A percentile compares a stretch with the other conserved stretches of the same genome.
These are phyloP conservation scores for Pholiota molesta DNA, from an alignment of 768 basidiomycete species.

Conservation along the genomic window DNA sequence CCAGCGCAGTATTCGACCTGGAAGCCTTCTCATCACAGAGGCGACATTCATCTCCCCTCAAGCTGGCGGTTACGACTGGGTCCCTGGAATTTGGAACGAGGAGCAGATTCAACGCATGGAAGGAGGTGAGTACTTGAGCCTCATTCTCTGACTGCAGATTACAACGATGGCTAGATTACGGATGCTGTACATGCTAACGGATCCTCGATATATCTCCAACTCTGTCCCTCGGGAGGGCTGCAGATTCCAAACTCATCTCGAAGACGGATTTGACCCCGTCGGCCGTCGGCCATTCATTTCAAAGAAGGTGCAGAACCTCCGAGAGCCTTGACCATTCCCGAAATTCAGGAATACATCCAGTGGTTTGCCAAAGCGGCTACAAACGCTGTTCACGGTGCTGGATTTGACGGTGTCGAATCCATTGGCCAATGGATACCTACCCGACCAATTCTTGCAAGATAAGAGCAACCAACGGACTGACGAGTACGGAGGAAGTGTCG, in stretches of 20 bases:
- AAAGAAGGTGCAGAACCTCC: constrained; percentile 29
- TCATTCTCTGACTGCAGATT: background rate
- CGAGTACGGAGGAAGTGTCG: constrained; percentile 68
- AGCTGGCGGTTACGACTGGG: constrained; percentile 39
- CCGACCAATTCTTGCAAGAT: constrained; percentile 67
- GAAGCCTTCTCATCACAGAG: constrained; percentile 60
- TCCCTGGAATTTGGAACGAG: constrained; percentile 52
- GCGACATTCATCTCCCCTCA: constrained; percentile 52
- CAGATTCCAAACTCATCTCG: constrained; percentile 33
- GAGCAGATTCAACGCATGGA: constrained; percentile 62
- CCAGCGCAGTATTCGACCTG: constrained; percentile 48
- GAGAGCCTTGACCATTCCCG: constrained; percentile 44
- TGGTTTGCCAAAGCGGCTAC: constrained; percentile 57
- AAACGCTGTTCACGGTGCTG: constrained; percentile 59
- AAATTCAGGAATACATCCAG: constrained; percentile 52
- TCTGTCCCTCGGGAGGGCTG: constrained; percentile 40
- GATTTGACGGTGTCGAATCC: constrained; percentile 69
- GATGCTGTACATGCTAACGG: constrained; percentile 8
- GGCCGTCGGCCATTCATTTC: constrained; percentile 34
- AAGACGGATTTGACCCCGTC: constrained; percentile 38
- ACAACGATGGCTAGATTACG: background rate
- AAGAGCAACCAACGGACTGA: constrained; percentile 61
- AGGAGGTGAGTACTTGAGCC: constrained; percentile 33
- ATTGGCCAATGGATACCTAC: constrained; percentile 50
- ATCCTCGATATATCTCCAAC: constrained; percentile 8